Conservation (phyloP, 805 yeast species). For the Lachancea dasiensis region DNA sequence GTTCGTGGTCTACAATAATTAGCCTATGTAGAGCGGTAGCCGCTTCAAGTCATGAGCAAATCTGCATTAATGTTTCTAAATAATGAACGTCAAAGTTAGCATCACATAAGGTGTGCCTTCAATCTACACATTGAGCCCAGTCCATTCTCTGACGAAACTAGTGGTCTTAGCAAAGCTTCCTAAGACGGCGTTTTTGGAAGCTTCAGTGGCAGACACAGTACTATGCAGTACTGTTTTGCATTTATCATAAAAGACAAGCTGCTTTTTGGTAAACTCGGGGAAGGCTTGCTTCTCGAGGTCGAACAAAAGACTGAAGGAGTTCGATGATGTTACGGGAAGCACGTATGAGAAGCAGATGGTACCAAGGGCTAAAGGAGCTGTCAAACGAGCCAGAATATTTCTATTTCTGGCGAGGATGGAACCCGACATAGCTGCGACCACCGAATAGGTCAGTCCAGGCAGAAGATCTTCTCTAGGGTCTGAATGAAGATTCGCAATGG, state of each 20-base stretch:
- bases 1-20: slow-evolving; percentile 10
- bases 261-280: slow-evolving; percentile 23
- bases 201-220: slow-evolving; percentile 4
- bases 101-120: no score
- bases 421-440: slow-evolving; percentile 55
- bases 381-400: slow-evolving; percentile 40
- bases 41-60: neutral
- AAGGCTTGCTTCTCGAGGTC: slow-evolving; percentile 39
- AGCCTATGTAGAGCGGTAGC: neutral
- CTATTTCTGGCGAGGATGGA: slow-evolving; percentile 52
- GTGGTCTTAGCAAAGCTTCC: slow-evolving; percentile 5
- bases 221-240: slow-evolving; percentile 3
- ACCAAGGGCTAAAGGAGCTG: slow-evolving; percentile 49
- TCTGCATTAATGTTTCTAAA: no score
- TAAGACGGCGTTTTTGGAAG: neutral
- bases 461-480: slow-evolving; percentile 50
- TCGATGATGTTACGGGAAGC: slow-evolving; percentile 52
- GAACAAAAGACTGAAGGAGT: slow-evolving; percentile 43
- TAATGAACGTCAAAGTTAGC: no score
- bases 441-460: slow-evolving; percentile 51
- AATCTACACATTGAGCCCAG: slow-evolving; percentile 18
- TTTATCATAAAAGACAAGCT: slow-evolving; percentile 15
- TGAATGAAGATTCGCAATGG: slow-evolving; percentile 46
- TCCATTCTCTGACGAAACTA: slow-evolving; percentile 17
- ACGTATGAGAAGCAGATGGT: slow-evolving; percentile 46